Evolutionary conservation across 768 basidiomycete species (phyloP).

Genomic region (Tremella yokohamensis): DNA sequence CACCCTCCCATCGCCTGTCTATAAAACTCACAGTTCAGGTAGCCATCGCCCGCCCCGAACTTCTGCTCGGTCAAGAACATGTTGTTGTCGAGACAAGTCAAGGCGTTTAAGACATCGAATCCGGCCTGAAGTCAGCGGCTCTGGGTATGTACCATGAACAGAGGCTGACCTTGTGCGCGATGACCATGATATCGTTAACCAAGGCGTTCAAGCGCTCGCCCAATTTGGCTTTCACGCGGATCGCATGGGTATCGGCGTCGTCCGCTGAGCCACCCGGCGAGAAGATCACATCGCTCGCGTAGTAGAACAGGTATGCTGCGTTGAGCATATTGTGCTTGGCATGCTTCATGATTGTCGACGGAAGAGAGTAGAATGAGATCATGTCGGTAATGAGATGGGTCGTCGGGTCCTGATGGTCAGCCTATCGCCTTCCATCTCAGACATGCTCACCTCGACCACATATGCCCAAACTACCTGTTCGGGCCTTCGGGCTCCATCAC

Average conservation of each 20-base stretch:
- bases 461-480: slow-evolving; percentile 94
- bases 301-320: slow-evolving; percentile 94
- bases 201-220: slow-evolving; percentile 69
- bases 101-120: slow-evolving; percentile 94
- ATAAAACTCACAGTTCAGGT: slow-evolving; percentile 63
- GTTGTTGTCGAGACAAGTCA: slow-evolving; percentile 92
- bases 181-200: slow-evolving; percentile 71
- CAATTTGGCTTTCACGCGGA: slow-evolving; percentile 60
- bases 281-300: slow-evolving; percentile 76
- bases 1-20: background rate
- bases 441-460: slow-evolving; percentile 78
- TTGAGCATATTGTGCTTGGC: slow-evolving; percentile 70
- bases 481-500: slow-evolving; percentile 57
- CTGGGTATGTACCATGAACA: background rate
- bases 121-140: slow-evolving; percentile 56
- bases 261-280: slow-evolving; percentile 48
- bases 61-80: slow-evolving; percentile 76
- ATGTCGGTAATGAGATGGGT: slow-evolving; percentile 87
- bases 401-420: slow-evolving; percentile 65
- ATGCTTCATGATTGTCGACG: slow-evolving; percentile 82
- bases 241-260: slow-evolving; percentile 55
- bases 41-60: slow-evolving; percentile 92
- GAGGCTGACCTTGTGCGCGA: slow-evolving; percentile 64
- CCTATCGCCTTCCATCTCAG: background rate
- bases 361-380: slow-evolving; percentile 94